Conservation (phyloP, 1,284 basidiomycete species). For the Ustilago sp. region DNA sequence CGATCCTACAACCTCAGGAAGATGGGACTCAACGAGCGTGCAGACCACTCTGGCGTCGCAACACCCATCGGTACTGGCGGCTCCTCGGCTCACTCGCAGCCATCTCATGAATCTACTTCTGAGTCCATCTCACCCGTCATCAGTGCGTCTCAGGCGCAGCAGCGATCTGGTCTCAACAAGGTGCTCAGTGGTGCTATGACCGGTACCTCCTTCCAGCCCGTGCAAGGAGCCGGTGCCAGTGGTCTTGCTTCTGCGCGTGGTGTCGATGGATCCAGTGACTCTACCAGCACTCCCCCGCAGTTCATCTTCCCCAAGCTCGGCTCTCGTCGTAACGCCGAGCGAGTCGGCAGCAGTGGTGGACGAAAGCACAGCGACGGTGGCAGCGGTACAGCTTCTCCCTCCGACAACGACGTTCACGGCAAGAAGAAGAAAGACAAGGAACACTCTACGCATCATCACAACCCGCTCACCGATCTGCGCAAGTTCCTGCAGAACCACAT, state of each 20-base stretch:
- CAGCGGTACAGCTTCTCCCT: slow-evolving; percentile 43
- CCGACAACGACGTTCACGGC: slow-evolving; percentile 33
- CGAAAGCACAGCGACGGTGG: slow-evolving; percentile 29
- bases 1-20: slow-evolving; percentile 44
- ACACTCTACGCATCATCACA: slow-evolving; percentile 48
- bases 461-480: slow-evolving; percentile 59
- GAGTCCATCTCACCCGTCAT: slow-evolving; percentile 30
- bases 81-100: slow-evolving; percentile 18
- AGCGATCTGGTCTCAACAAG: slow-evolving; percentile 43
- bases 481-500: slow-evolving; percentile 65
- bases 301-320: slow-evolving; percentile 67
- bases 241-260: slow-evolving; percentile 58
- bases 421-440: slow-evolving; percentile 61
- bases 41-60: slow-evolving; percentile 43
- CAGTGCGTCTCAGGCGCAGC: slow-evolving; percentile 17
- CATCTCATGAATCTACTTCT: slow-evolving; percentile 11
- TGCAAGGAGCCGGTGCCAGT: slow-evolving; percentile 55
- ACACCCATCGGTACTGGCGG: slow-evolving; percentile 56
- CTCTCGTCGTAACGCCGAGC: slow-evolving; percentile 45
- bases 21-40: slow-evolving; percentile 44
- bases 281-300: slow-evolving; percentile 57
- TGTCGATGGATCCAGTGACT: slow-evolving; percentile 38
- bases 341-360: slow-evolving; percentile 20
- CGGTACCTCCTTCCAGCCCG: slow-evolving; percentile 39
- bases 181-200: slow-evolving; percentile 48